Conservation (phyloP, 1,284 basidiomycete genomes). For the Retiboletus fuscus region DNA sequence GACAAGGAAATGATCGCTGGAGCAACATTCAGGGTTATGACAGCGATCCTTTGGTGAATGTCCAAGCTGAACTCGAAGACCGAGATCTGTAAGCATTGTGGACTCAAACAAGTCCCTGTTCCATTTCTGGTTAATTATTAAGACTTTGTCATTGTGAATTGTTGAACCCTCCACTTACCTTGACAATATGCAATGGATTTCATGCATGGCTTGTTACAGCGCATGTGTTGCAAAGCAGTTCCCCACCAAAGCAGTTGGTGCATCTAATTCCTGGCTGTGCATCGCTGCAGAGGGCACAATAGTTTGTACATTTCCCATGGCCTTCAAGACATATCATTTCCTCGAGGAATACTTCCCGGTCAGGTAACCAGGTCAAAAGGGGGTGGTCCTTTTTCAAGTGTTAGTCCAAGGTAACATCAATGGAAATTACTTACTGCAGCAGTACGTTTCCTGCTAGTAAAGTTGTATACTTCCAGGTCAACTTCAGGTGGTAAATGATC, state of each 20-base stretch:
- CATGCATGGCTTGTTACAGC: not conserved
- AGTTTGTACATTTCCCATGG: not conserved
- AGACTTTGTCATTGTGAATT: too few relatives aligned
- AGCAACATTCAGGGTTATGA: not conserved
- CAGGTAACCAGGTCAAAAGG: too few relatives aligned
- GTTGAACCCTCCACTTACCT: too few relatives aligned
- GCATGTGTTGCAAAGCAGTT: not conserved
- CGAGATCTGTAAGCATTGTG: not conserved
- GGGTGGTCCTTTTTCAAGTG: not conserved
- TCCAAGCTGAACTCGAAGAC: not conserved
- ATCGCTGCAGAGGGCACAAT: not conserved
- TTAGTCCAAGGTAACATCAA: too few relatives aligned
- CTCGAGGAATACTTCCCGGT: too few relatives aligned
- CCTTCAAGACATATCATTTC: too few relatives aligned
- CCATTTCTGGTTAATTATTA: too few relatives aligned
- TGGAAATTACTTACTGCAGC: too few relatives aligned
- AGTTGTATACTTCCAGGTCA: too few relatives aligned
- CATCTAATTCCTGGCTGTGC: not conserved
- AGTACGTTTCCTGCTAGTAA: too few relatives aligned
- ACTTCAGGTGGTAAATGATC: too few relatives aligned
- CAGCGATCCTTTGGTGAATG: not conserved
- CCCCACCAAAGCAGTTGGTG: not conserved
- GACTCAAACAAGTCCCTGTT: not conserved
- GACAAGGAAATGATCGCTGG: slow-evolving; percentile 12
- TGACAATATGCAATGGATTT: not conserved